phyloP scores from a whole-genome alignment of 163 green algal species.

The Scenedesmus sp. region DNA sequence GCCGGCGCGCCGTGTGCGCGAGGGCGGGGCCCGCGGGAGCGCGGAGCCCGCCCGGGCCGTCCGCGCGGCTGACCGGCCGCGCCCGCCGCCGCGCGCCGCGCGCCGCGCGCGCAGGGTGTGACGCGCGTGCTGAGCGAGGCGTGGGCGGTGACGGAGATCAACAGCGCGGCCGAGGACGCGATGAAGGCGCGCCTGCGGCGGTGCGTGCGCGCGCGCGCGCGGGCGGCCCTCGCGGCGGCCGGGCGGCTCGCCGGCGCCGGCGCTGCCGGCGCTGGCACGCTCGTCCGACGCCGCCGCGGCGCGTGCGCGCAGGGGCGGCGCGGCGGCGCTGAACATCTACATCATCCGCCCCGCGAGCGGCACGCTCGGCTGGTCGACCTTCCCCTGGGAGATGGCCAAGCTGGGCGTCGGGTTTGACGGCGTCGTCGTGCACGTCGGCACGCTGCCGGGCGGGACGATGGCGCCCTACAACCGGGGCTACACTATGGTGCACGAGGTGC shows the following conservation, averaged over 20 bases:
- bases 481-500: slow-evolving; percentile 44
- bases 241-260: too few species aligned
- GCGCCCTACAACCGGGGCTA: slow-evolving; percentile 38
- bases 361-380: slow-evolving; percentile 43
- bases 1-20: too few species aligned
- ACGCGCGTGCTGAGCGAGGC: slow-evolving; percentile 28
- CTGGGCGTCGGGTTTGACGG: slow-evolving; percentile 30
- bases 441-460: slow-evolving; percentile 37
- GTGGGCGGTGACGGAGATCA: slow-evolving; percentile 36
- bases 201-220: not conserved
- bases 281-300: too few species aligned
- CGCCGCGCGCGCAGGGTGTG: slow-evolving; percentile 4
- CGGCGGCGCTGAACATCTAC: slow-evolving; percentile 38
- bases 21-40: too few species aligned
- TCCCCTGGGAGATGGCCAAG: slow-evolving; percentile 29
- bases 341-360: slow-evolving; percentile 17
- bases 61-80: too few species aligned
- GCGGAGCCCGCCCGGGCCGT: too few species aligned
- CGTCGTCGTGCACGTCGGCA: slow-evolving; percentile 30
- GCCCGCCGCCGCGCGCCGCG: too few species aligned
- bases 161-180: slow-evolving; percentile 6
- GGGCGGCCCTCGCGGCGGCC: not conserved
- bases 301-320: slow-evolving; percentile 2
- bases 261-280: too few species aligned
- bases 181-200: slow-evolving; percentile 22